These are phyloP conservation scores for Salicornia ramosissima DNA, from an alignment of 148 eudicot genomes.

Conservation along the genomic window DNA sequence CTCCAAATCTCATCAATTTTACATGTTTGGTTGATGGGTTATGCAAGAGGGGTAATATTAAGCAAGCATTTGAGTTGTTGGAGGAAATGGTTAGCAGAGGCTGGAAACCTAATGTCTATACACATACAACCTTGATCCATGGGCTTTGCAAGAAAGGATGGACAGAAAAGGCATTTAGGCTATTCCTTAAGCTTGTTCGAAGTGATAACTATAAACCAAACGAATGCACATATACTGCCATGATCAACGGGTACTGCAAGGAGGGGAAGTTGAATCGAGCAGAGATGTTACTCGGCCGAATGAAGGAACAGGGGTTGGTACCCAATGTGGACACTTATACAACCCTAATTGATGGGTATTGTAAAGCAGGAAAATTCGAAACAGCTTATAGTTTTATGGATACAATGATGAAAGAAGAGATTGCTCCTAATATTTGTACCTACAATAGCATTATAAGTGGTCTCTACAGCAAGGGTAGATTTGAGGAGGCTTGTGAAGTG, in stretches of 20 bases:
- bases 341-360: slow-evolving; percentile 63
- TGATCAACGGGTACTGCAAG: slow-evolving; percentile 85
- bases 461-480: slow-evolving; percentile 64
- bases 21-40: slow-evolving; percentile 74
- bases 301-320: slow-evolving; percentile 72
- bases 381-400: slow-evolving; percentile 68
- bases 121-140: slow-evolving; percentile 76
- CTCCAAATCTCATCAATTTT: slow-evolving; percentile 71
- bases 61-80: slow-evolving; percentile 82
- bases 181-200: slow-evolving; percentile 83
- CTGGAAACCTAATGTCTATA: slow-evolving; percentile 89
- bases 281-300: slow-evolving; percentile 67
- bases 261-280: slow-evolving; percentile 75
- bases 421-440: slow-evolving; percentile 51
- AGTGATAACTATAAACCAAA: slow-evolving; percentile 91
- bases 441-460: slow-evolving; percentile 69
- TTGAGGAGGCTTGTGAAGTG: slow-evolving; percentile 53
- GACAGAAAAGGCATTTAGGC: slow-evolving; percentile 94
- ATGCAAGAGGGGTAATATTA: slow-evolving; percentile 68
- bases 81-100: slow-evolving; percentile 89
- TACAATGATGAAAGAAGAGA: slow-evolving; percentile 41
- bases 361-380: slow-evolving; percentile 65
- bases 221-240: slow-evolving; percentile 74
- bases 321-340: slow-evolving; percentile 80
- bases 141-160: slow-evolving; percentile 97